phyloP scores from a whole-genome alignment of 257 asterid genomes.

The Solanum megistacrolobum region DNA sequence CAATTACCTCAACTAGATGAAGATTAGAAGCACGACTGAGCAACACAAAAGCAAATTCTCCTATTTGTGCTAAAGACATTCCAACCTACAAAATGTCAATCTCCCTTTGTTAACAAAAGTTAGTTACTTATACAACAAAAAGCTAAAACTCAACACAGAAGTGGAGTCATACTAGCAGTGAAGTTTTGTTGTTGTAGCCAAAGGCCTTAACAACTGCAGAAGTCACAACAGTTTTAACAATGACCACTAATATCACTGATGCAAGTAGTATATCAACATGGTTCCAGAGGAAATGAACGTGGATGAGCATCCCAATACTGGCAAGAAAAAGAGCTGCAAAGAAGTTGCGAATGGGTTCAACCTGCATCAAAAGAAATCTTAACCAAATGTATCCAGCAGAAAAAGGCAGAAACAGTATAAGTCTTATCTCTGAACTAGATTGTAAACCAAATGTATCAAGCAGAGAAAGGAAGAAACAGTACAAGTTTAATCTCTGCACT shows the following conservation, averaged over 20 bases:
- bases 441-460: slow-evolving; percentile 8
- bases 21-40: slow-evolving; percentile 99
- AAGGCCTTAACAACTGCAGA: slow-evolving; percentile 89
- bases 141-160: background rate
- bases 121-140: background rate
- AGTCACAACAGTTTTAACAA: slow-evolving; percentile 70
- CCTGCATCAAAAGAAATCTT: slow-evolving; percentile 39
- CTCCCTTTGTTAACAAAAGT: background rate
- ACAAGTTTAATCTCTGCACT: background rate
- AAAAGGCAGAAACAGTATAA: background rate
- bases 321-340: slow-evolving; percentile 98
- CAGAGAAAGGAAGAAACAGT: slow-evolving; percentile 2
- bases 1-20: slow-evolving; percentile 92
- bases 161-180: slow-evolving; percentile 62
- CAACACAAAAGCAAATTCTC: slow-evolving; percentile 94
- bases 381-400: slow-evolving; percentile 10
- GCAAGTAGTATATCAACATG: slow-evolving; percentile 97
- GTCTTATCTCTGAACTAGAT: background rate
- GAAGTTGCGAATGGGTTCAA: slow-evolving; percentile 93
- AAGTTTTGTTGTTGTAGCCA: slow-evolving; percentile 93
- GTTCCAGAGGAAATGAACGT: slow-evolving; percentile 95
- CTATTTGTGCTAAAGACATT: slow-evolving; percentile 97
- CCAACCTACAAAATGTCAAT: slow-evolving; percentile 55
- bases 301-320: slow-evolving; percentile 99
- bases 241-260: slow-evolving; percentile 86